phyloP scores from a whole-genome alignment of 2,329 filamentous ascomycete genomes.

The Diaporthe batatas region DNA sequence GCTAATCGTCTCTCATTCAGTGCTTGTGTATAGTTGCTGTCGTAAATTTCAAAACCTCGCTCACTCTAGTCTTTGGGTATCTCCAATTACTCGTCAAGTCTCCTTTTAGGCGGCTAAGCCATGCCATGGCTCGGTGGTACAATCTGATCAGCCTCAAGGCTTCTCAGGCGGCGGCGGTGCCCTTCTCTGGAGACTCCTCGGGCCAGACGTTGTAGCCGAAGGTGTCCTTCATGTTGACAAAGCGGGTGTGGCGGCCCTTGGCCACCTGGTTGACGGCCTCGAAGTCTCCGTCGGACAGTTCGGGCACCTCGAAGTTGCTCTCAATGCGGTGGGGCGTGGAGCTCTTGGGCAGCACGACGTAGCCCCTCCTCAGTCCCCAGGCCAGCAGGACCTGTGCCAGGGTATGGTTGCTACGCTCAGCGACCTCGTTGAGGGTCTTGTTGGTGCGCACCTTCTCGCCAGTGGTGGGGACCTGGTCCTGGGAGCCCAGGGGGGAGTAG shows the following conservation, averaged over 20 bases:
- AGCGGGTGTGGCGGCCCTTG: slow-evolving; percentile 75
- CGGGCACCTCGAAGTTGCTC: slow-evolving; percentile 72
- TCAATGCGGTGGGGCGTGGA: slow-evolving; percentile 75
- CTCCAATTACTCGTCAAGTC: slow-evolving; percentile 29
- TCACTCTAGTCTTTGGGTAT: slow-evolving; percentile 35
- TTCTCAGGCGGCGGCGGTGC: slow-evolving; percentile 38
- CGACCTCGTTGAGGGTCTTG: slow-evolving; percentile 69
- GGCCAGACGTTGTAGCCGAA: slow-evolving; percentile 81
- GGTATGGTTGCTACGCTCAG: slow-evolving; percentile 68
- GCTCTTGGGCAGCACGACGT: slow-evolving; percentile 78
- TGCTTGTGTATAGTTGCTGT: slow-evolving; percentile 2
- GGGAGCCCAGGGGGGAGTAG: slow-evolving; percentile 69
- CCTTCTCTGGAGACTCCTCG: slow-evolving; percentile 59
- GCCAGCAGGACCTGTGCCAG: slow-evolving; percentile 73
- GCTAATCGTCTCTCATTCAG: slow-evolving; percentile 28
- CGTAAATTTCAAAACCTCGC: slow-evolving; percentile 10
- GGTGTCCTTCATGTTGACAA: slow-evolving; percentile 87
- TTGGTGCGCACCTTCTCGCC: slow-evolving; percentile 76
- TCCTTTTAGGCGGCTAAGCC: slow-evolving; percentile 19
- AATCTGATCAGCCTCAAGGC: neutral
- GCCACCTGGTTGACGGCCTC: slow-evolving; percentile 74
- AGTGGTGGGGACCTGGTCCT: slow-evolving; percentile 77
- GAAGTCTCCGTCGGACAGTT: slow-evolving; percentile 69
- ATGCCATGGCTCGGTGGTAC: slow-evolving; percentile 18
- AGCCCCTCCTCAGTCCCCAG: slow-evolving; percentile 76